These are phyloP conservation scores for Sporothrix curviconia DNA, from an alignment of 2,329 filamentous ascomycete genomes.

Conservation along the genomic window DNA sequence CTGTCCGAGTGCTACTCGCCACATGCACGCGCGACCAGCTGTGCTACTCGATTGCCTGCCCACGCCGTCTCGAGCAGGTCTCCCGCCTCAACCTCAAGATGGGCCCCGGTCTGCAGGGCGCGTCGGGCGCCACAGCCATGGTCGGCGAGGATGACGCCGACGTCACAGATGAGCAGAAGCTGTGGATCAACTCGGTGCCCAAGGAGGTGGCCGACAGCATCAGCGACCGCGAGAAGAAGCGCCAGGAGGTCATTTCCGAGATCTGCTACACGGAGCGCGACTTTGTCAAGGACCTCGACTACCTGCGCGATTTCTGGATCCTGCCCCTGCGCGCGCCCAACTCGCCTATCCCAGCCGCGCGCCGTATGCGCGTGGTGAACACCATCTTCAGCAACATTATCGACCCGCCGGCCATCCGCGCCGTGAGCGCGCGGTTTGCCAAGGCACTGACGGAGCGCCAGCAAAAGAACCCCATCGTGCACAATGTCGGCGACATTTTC, in stretches of 20 bases:
- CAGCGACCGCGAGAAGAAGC: conserved; percentile 87
- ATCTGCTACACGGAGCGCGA: conserved; percentile 98
- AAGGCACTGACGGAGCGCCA: conserved; percentile 84
- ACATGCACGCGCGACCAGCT: conserved; percentile 93
- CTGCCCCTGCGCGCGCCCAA: conserved; percentile 73
- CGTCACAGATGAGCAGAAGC: conserved; percentile 88
- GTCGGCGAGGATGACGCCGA: conserved; percentile 72
- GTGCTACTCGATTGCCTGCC: conserved; percentile 97
- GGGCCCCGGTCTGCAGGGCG: conserved; percentile 73
- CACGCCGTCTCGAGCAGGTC: conserved; percentile 86
- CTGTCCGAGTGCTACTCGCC: conserved; percentile 97
- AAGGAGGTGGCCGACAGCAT: conserved; percentile 90
- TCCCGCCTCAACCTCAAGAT: conserved; percentile 90
- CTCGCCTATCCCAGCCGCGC: conserved; percentile 82
- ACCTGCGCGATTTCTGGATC: conserved; percentile 98
- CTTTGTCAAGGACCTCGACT: conserved; percentile 98
- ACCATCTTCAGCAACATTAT: conserved; percentile 95
- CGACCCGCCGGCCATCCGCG: conserved; percentile 73
- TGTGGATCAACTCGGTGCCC: conserved; percentile 98
- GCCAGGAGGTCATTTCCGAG: conserved; percentile 96
- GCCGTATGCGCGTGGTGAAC: conserved; percentile 83
- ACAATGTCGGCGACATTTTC: conserved; percentile 90
- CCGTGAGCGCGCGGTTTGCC: conserved; percentile 82
- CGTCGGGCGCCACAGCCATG: conserved; percentile 45
- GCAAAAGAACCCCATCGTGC: conserved; percentile 81